Evolutionary conservation across 2,329 filamentous ascomycete species (phyloP).

Genomic region (Aspergillus sp.): DNA sequence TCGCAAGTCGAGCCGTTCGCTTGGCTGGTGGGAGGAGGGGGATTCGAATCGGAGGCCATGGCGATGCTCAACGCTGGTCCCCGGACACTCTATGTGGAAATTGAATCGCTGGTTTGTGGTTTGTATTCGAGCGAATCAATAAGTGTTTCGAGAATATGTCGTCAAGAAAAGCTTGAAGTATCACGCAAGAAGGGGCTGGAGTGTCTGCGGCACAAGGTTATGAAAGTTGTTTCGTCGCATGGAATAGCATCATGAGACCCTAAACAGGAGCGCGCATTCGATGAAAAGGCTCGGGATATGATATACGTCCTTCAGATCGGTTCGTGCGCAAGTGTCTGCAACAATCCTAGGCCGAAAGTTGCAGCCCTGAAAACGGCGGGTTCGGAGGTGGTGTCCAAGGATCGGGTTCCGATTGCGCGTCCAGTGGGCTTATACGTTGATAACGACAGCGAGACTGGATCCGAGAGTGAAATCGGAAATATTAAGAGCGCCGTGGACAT

Average conservation of each 20-base stretch:
- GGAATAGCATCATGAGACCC: slow-evolving; percentile 12
- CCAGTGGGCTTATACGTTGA: neutral
- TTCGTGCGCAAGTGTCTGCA: neutral
- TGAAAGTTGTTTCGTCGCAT: slow-evolving; percentile 8
- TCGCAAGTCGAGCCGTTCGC: slow-evolving; percentile 18
- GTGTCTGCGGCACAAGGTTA: slow-evolving; percentile 5
- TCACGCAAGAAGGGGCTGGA: neutral
- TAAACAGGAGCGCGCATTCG: neutral
- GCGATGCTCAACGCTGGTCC: neutral
- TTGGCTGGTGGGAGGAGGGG: slow-evolving; percentile 17
- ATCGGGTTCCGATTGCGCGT: neutral
- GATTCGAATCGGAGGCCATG: slow-evolving; percentile 23
- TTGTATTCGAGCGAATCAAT: neutral
- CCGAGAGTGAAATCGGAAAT: neutral
- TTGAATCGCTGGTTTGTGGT: neutral
- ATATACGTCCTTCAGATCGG: neutral
- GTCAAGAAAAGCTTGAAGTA: neutral
- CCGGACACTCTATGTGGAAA: neutral
- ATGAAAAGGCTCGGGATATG: neutral
- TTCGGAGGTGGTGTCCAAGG: neutral
- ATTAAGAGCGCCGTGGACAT: neutral
- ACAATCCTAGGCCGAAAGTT: neutral
- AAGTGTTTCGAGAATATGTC: too few relatives aligned
- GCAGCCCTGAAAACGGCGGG: neutral
- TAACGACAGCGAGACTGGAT: neutral